Base-by-base conservation (phyloP, 495 filamentous ascomycete species). In the Xylaria scruposa region DNA sequence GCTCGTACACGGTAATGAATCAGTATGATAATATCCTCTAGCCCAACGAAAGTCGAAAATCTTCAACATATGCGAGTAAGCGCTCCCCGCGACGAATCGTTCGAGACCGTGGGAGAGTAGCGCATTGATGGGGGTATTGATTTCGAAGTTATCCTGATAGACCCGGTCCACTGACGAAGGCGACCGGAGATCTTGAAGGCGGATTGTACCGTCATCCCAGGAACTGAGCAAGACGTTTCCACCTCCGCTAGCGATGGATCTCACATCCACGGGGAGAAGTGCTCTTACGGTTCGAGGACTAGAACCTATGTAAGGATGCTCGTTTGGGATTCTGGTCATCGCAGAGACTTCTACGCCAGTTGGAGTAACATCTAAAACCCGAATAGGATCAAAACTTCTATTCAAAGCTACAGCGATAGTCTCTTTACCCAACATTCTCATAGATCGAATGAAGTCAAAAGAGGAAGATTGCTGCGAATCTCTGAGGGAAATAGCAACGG, bases 31-130 rank as follows among this genome's bases (percentile, higher is more conserved):
- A 68, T 86, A 86, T 4, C 70, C 56, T 70, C 81, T 83, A 0
- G 80, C 71, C 81, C 82, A 85, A 10, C 85, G 83, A 42, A 85
- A 85, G 78, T 86, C 85, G 61, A 85, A 86, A 1, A 86, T 71
- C 64, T 85, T 84, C 69, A 86, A 38, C 42, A 78, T 74, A 4
- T 75, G 73, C 2, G 75, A 76, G 4, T 78, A 73, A 36, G 77
- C 80, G 62, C 81, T 81, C 6, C 79, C 80, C 0, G 80, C 85
- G 9, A 85, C 63, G 53, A 86, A 86, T 7, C 83, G 72, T 53
- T 85, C 83, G 1, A 78, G 71, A 49, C 83, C 84, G 40, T 82
- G 81, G 0, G 81, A 77, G 42, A 85, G 78, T 0, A 86, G 74
- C 15, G 80, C 73, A 67, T 82, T 85, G 61, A 80, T 78, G 24